phyloP scores from a whole-genome alignment of 2,329 filamentous ascomycete genomes.

The Coniochaeta sp. region DNA sequence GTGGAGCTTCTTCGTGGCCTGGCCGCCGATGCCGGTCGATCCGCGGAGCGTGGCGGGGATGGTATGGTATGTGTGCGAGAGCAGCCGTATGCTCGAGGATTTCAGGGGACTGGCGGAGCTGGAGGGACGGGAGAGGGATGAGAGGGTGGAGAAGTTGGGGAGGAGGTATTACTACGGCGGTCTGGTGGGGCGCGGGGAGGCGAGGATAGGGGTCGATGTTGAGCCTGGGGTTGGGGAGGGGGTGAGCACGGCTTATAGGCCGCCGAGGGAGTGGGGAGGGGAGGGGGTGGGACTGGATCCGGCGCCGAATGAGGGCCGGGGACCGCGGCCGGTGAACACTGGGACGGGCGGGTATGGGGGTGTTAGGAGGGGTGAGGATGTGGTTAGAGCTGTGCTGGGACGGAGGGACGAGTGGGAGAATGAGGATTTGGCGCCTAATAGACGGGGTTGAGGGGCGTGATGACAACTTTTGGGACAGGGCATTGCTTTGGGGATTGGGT shows the following conservation, averaged over 20 bases:
- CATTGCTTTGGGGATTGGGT: not conserved
- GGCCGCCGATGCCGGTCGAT: conserved; percentile 37
- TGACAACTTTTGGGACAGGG: not conserved
- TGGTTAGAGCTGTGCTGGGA: not conserved
- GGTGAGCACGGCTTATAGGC: conserved; percentile 6
- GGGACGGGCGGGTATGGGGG: not conserved
- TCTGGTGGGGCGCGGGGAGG: conserved; percentile 17
- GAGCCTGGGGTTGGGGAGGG: conserved; percentile 15
- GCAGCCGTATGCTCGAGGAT: conserved; percentile 14
- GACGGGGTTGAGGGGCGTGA: not conserved
- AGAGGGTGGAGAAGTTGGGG: conserved; percentile 16
- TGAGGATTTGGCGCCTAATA: not conserved
- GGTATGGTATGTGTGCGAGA: conserved; percentile 31
- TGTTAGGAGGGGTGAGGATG: not conserved
- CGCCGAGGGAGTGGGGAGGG: not conserved
- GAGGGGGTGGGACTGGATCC: not conserved
- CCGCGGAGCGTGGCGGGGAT: conserved; percentile 37
- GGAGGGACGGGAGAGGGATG: conserved; percentile 16
- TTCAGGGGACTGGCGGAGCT: conserved; percentile 18
- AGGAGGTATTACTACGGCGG: conserved; percentile 24
- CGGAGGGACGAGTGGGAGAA: not conserved
- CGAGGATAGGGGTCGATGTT: conserved; percentile 15
- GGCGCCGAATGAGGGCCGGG: not conserved
- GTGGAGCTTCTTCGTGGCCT: conserved; percentile 31
- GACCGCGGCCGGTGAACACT: not conserved